Evolutionary conservation across 2,329 filamentous ascomycete species (phyloP), one percentile per base, ranked within the genome.

Genomic region (Acrocalymma vagum): DNA sequence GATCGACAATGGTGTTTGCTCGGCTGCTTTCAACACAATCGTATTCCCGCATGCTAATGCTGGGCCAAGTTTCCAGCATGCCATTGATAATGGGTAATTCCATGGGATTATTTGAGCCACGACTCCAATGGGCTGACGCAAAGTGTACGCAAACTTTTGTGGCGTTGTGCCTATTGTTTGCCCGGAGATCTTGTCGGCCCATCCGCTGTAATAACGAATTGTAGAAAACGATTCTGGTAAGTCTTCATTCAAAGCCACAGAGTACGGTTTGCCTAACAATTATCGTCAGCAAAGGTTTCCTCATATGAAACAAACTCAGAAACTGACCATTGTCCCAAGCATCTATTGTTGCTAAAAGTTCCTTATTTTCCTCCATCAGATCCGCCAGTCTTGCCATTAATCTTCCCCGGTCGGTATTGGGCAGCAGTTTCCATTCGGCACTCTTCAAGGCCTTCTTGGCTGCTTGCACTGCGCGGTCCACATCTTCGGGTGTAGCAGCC

Each of bases 181-280:
- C 15, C 88, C 87, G 43, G 83, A 82, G 48, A 86, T 82, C 73
- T 92, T 92, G 71, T 91, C 88, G 25, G 86, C 84, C 70, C 81
- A 90, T 30, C 88, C 87, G 29, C 81, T 86, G 58, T 90, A 92
- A 70, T 91, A 91, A 48, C 81, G 82, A 32, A 86, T 65, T 2
- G 75, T 76, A 10, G 63, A 69, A 32, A 84, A 71, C 7, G 84
- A 75, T 55, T 83, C 81, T 1, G 63, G 72, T 8, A 90, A 69
- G 64, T 89, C 85, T 38, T 81, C 82, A 26, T 72, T 74, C 13
- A 84, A 70, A 2, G 85, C 80, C 15, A 82, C 79, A 4, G 72
- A 68, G 65, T 86, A 87, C 5, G 86, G 83, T 66, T 91, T 90
- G 44, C 65, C 51, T 48, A 14, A 16, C 27, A 5, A 28, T 43